Evolutionary conservation across 805 yeast species (phyloP).

Genomic region (Candida orba): DNA sequence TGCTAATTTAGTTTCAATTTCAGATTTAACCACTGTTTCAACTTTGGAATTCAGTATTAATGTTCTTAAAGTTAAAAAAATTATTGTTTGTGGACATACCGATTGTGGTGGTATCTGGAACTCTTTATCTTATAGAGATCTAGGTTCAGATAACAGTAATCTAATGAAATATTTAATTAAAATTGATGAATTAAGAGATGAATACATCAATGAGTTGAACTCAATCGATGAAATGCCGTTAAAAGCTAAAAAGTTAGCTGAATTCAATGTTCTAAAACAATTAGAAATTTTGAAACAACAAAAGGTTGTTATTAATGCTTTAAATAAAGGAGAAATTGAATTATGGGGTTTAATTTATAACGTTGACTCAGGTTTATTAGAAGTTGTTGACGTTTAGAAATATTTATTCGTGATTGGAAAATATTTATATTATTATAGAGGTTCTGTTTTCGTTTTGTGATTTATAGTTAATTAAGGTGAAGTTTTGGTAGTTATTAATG

Average conservation of each 20-base stretch:
- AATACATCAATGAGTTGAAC: constrained; percentile 43
- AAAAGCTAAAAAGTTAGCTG: constrained; percentile 58
- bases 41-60: constrained; percentile 86
- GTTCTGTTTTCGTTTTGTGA: background rate
- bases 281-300: constrained; percentile 53
- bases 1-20: constrained; percentile 64
- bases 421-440: too few relatives aligned
- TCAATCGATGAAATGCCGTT: constrained; percentile 42
- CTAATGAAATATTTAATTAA: constrained; percentile 44
- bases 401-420: background rate
- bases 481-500: too few relatives aligned
- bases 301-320: constrained; percentile 56
- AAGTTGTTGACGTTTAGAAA: constrained; percentile 28
- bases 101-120: constrained; percentile 94
- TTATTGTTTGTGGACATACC: constrained; percentile 88
- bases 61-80: constrained; percentile 70
- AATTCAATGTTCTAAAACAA: constrained; percentile 69
- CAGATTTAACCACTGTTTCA: constrained; percentile 68
- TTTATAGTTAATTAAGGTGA: background rate
- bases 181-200: constrained; percentile 60
- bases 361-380: constrained; percentile 66
- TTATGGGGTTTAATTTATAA: constrained; percentile 83
- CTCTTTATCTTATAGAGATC: constrained; percentile 53
- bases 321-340: constrained; percentile 54
- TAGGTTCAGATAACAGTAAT: constrained; percentile 47